Conservation (phyloP, 805 yeast species). For the Ogataea wickerhamii region DNA sequence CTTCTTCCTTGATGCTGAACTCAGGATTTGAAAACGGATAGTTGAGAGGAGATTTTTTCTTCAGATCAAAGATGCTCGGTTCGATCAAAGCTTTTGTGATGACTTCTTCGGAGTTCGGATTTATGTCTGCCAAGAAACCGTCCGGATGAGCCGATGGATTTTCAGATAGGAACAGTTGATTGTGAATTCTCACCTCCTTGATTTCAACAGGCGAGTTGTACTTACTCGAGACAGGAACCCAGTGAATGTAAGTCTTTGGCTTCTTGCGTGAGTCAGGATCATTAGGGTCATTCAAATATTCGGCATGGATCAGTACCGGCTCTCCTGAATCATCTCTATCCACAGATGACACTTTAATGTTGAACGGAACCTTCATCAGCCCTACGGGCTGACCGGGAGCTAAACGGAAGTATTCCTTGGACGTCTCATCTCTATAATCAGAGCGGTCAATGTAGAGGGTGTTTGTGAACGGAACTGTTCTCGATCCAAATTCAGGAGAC, state of each 20-base stretch:
- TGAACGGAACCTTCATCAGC: conserved; percentile 83
- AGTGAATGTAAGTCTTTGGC: conserved; percentile 96
- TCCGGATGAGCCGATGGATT: conserved; percentile 87
- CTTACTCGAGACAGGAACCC: conserved; percentile 76
- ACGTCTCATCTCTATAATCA: conserved; percentile 72
- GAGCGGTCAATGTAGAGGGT: conserved; percentile 79
- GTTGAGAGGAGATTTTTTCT: conserved; percentile 72
- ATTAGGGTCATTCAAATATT: conserved; percentile 64
- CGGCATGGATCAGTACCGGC: conserved; percentile 67
- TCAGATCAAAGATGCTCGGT: conserved; percentile 66
- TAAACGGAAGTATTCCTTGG: conserved; percentile 81
- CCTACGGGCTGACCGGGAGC: conserved; percentile 96
- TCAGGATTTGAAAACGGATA: conserved; percentile 53
- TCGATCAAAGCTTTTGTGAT: conserved; percentile 69
- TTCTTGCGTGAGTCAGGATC: conserved; percentile 51
- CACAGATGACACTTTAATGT: conserved; percentile 64
- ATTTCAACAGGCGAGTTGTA: conserved; percentile 61
- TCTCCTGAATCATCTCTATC: conserved; percentile 62
- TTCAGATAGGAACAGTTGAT: conserved; percentile 83
- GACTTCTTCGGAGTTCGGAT: conserved; percentile 72
- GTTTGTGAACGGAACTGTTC: conserved; percentile 72
- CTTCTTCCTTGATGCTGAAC: conserved; percentile 69
- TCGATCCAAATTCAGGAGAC: conserved; percentile 65
- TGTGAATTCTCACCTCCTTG: conserved; percentile 79
- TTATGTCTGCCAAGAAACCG: conserved; percentile 83